phyloP scores from a whole-genome alignment of 2,329 filamentous ascomycete species.

The Conoideocrella luteorostrata region DNA sequence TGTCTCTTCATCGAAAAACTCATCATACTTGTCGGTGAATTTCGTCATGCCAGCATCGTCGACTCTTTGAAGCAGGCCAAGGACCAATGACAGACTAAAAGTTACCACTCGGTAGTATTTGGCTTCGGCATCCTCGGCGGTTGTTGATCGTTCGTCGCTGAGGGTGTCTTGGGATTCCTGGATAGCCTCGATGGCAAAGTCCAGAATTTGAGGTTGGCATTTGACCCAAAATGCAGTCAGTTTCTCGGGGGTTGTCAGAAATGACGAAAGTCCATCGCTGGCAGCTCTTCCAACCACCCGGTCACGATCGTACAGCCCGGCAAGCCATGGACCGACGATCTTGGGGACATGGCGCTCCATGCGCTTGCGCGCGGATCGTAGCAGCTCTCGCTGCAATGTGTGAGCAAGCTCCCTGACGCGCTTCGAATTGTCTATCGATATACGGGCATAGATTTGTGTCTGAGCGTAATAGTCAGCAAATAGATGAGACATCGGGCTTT shows the following conservation, averaged over 20 bases:
- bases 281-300: conserved; percentile 70
- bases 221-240: conserved; percentile 67
- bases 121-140: conserved; percentile 73
- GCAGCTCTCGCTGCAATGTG: conserved; percentile 57
- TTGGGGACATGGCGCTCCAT: conserved; percentile 74
- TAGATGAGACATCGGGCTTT: neutral
- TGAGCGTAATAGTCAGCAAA: conserved; percentile 28
- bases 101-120: conserved; percentile 75
- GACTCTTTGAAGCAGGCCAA: conserved; percentile 43
- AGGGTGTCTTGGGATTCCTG: conserved; percentile 75
- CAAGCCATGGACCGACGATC: conserved; percentile 83
- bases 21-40: conserved; percentile 55
- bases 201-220: conserved; percentile 73
- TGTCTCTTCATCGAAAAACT: conserved; percentile 58
- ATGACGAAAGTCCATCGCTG: conserved; percentile 64
- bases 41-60: conserved; percentile 49
- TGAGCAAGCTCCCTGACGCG: conserved; percentile 85
- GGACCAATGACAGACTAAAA: conserved; percentile 48
- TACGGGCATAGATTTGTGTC: conserved; percentile 80
- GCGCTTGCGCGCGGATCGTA: conserved; percentile 66
- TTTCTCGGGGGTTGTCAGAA: conserved; percentile 78
- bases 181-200: conserved; percentile 74
- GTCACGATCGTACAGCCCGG: conserved; percentile 82
- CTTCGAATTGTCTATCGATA: conserved; percentile 83
- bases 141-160: conserved; percentile 83